phyloP scores from a whole-genome alignment of 2,329 filamentous ascomycete genomes.

The Bipolaris oryzae region DNA sequence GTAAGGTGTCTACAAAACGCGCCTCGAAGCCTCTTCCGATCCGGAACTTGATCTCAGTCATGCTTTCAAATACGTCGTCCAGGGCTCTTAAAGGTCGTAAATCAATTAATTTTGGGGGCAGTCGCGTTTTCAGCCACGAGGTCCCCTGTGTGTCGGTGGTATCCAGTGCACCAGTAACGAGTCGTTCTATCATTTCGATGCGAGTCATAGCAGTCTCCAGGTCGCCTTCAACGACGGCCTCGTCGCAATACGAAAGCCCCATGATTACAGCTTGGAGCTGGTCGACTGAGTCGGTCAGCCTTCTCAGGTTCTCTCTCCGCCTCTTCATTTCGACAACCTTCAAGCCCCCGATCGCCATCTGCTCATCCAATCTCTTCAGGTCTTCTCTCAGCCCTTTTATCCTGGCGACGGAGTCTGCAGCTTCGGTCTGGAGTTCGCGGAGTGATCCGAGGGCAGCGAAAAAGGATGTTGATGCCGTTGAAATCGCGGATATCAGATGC shows the following conservation, averaged over 20 bases:
- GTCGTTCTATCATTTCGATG: slow-evolving; percentile 76
- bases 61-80: slow-evolving; percentile 77
- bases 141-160: slow-evolving; percentile 34
- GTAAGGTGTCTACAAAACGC: slow-evolving; percentile 76
- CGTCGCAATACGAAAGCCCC: slow-evolving; percentile 76
- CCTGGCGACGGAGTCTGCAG: slow-evolving; percentile 84
- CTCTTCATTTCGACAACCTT: slow-evolving; percentile 84
- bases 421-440: slow-evolving; percentile 88
- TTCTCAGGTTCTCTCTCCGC: slow-evolving; percentile 81
- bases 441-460: slow-evolving; percentile 92
- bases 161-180: slow-evolving; percentile 75
- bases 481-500: slow-evolving; percentile 94
- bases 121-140: slow-evolving; percentile 42
- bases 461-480: slow-evolving; percentile 92
- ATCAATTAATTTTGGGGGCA: slow-evolving; percentile 63
- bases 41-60: slow-evolving; percentile 75
- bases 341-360: slow-evolving; percentile 84
- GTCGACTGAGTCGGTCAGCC: slow-evolving; percentile 79
- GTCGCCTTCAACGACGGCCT: slow-evolving; percentile 80
- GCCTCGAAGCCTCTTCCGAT: slow-evolving; percentile 87
- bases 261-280: slow-evolving; percentile 82
- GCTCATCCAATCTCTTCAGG: slow-evolving; percentile 78
- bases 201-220: slow-evolving; percentile 79
- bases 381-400: slow-evolving; percentile 84
- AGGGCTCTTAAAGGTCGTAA: slow-evolving; percentile 78